A percentile compares a stretch with the other conserved stretches of the same genome.
phyloP scores from a whole-genome alignment of 2,329 filamentous ascomycete genomes.

The Apiospora aurea region DNA sequence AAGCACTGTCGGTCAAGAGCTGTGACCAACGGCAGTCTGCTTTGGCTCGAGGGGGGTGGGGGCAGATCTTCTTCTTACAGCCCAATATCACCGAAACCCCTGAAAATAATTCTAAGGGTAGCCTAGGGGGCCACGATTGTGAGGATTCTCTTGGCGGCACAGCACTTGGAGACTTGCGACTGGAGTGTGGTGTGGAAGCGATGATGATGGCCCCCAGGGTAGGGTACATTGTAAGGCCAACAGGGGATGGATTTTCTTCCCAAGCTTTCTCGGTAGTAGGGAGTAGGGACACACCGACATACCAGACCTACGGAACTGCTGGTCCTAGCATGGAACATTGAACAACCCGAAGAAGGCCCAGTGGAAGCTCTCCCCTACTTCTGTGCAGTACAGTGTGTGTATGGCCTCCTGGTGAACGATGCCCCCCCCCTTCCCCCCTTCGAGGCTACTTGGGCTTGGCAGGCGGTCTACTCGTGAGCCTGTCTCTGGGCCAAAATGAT shows the following conservation, averaged over 20 bases:
- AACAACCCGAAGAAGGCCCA: constrained; percentile 21
- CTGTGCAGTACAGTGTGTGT: background rate
- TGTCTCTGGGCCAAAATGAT: background rate
- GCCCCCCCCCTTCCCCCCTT: background rate
- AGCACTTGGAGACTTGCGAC: constrained; percentile 20
- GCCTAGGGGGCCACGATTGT: constrained; percentile 18
- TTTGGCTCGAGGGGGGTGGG: constrained; percentile 12
- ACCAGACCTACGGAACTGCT: constrained; percentile 21
- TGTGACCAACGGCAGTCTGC: constrained; percentile 24
- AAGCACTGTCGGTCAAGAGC: constrained; percentile 17
- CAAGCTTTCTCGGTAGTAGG: constrained; percentile 20
- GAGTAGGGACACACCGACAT: constrained; percentile 13
- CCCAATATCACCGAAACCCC: constrained; percentile 21
- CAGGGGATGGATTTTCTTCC: constrained; percentile 15
- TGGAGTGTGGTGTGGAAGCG: background rate
- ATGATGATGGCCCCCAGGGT: constrained; percentile 21
- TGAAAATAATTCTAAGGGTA: constrained; percentile 15
- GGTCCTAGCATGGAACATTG: constrained; percentile 21
- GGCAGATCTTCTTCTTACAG: constrained; percentile 21
- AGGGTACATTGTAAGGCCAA: constrained; percentile 19
- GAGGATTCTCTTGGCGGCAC: constrained; percentile 1
- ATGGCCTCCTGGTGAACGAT: background rate
- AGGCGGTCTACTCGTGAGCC: background rate
- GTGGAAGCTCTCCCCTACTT: background rate
- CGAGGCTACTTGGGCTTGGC: background rate